Percentiles rank a stretch among this genome's conserved stretches.
Conservation (phyloP, 805 yeast species). For the Lipomyces mesembrius region DNA sequence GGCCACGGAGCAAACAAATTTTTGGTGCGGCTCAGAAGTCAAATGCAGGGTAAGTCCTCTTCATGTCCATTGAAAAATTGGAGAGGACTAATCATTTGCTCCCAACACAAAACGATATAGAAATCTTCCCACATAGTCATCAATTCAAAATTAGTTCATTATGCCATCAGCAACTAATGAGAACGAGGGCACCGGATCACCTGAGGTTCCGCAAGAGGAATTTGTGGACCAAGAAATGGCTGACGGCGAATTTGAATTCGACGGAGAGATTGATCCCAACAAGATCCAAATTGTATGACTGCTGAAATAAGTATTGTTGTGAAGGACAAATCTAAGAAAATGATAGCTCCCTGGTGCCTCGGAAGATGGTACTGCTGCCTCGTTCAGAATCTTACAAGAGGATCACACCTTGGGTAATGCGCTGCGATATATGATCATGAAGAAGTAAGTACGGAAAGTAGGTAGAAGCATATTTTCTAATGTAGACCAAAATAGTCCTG, state of each 20-base stretch:
- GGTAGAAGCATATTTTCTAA: background rate
- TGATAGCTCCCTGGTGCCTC: conserved; percentile 75
- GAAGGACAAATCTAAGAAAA: background rate
- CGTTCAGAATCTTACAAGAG: conserved; percentile 89
- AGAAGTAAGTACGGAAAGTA: conserved; percentile 54
- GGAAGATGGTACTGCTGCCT: conserved; percentile 92
- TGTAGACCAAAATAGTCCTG: conserved; percentile 56
- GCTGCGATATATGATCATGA: conserved; percentile 90
- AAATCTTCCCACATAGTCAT: background rate
- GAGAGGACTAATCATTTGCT: no score
- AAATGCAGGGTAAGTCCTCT: background rate
- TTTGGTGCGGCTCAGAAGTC: background rate
- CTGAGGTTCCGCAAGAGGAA: conserved; percentile 10
- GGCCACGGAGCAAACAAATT: background rate
- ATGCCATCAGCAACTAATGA: conserved; percentile 15
- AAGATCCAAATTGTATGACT: conserved; percentile 43
- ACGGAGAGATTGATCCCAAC: conserved; percentile 40
- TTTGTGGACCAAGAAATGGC: conserved; percentile 18
- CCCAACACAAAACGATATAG: no score
- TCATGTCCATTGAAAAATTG: background rate
- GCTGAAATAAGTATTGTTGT: background rate
- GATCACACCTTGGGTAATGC: conserved; percentile 97
- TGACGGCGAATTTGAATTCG: conserved; percentile 20
- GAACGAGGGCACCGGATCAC: background rate
- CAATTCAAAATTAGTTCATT: background rate